Evolutionary conservation across 345 rosid genomes (phyloP).

Genomic region (Aquilaria malaccensis): DNA sequence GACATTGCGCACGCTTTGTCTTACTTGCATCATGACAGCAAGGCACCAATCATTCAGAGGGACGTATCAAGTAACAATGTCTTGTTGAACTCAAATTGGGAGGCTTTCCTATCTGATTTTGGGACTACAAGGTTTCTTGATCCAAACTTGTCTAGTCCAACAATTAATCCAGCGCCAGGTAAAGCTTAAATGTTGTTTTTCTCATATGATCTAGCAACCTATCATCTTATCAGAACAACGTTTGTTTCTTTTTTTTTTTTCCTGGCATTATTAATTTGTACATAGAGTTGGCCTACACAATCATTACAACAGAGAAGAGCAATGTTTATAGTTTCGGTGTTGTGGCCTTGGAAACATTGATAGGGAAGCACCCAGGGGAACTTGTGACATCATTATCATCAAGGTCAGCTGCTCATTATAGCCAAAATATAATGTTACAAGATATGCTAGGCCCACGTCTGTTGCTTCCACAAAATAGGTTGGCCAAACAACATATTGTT

Average conservation of each 20-base stretch:
- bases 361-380: constrained; percentile 16
- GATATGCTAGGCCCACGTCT: constrained; percentile 9
- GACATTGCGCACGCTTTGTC: constrained; percentile 6
- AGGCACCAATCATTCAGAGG: constrained; percentile 4
- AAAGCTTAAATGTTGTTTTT: neutral
- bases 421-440: neutral
- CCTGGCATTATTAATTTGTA: neutral
- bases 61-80: constrained; percentile 13
- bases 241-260: neutral
- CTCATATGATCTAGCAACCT: neutral
- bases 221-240: neutral
- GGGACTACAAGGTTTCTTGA: constrained; percentile 11
- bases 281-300: constrained; percentile 6
- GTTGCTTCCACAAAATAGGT: neutral
- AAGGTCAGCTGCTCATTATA: neutral
- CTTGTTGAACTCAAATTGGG: constrained; percentile 8
- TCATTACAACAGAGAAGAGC: neutral
- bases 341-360: constrained; percentile 10
- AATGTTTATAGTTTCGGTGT: constrained; percentile 18
- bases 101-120: constrained; percentile 12
- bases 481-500: neutral
- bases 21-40: constrained; percentile 11
- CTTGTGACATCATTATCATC: constrained; percentile 3
- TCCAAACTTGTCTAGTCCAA: constrained; percentile 8
- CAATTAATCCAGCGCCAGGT: constrained; percentile 6